These are phyloP conservation scores for Adansonia grandidieri DNA, from an alignment of 441 rosid species.

Conservation along the genomic window DNA sequence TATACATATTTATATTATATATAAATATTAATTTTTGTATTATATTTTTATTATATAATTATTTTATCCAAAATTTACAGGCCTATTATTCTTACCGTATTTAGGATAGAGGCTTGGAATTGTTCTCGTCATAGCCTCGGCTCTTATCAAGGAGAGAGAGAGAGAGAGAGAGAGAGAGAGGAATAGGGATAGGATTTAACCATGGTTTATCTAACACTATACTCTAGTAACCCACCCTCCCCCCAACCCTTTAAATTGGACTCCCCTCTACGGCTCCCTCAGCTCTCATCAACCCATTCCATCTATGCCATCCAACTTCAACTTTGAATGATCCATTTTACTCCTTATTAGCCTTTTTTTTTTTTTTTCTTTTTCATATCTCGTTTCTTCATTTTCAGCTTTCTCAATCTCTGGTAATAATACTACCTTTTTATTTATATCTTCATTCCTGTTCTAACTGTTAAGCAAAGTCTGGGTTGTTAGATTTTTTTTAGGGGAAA, in stretches of 20 bases:
- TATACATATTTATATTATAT: too few species aligned
- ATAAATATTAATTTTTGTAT: too few species aligned
- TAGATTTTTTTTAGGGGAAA: neutral
- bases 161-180: neutral
- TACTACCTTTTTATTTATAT: neutral
- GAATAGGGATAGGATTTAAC: conserved; percentile 15
- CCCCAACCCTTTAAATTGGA: conserved; percentile 25
- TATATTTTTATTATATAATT: too few species aligned
- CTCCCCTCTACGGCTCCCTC: neutral
- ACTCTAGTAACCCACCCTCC: neutral
- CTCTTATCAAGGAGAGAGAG: neutral
- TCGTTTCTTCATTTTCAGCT: neutral
- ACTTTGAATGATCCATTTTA: neutral
- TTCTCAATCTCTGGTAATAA: conserved; percentile 15
- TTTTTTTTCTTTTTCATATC: neutral
- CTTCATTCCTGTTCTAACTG: neutral
- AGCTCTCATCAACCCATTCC: conserved; percentile 1
- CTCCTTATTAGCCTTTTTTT: neutral
- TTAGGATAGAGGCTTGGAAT: neutral
- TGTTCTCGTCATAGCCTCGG: neutral
- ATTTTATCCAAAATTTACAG: too few species aligned
- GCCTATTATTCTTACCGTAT: too few species aligned
- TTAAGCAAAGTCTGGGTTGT: neutral
- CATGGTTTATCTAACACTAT: conserved; percentile 12
- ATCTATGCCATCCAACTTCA: neutral